Evolutionary conservation across 441 rosid species (phyloP).

Genomic region (Aquilaria agallochum): DNA sequence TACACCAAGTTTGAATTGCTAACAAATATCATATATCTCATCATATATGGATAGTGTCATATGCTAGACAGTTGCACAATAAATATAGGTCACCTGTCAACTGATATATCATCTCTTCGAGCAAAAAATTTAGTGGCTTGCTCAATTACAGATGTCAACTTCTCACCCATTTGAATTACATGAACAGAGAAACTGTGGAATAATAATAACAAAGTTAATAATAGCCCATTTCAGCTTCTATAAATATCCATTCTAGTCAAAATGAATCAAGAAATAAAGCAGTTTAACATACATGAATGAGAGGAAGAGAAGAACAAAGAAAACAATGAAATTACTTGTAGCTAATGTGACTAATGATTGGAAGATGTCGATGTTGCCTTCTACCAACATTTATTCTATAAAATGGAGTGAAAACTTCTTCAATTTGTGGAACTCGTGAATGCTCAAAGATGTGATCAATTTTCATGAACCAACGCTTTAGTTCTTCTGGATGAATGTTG

Average conservation of each 20-base stretch:
- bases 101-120: slow-evolving; percentile 68
- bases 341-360: slow-evolving; percentile 68
- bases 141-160: slow-evolving; percentile 84
- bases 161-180: slow-evolving; percentile 91
- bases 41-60: too few relatives aligned
- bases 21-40: too few relatives aligned
- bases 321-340: slow-evolving; percentile 65
- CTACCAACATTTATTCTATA: slow-evolving; percentile 65
- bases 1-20: too few relatives aligned
- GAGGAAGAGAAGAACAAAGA: slow-evolving; percentile 5
- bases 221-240: not conserved
- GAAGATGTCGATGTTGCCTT: slow-evolving; percentile 71
- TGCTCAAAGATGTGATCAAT: slow-evolving; percentile 94
- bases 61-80: not conserved
- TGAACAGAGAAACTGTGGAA: slow-evolving; percentile 84
- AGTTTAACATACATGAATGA: slow-evolving; percentile 6
- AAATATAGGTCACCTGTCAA: slow-evolving; percentile 41
- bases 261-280: slow-evolving; percentile 8
- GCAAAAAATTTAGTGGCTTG: slow-evolving; percentile 77
- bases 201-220: slow-evolving; percentile 11
- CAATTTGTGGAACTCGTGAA: slow-evolving; percentile 72
- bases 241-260: slow-evolving; percentile 6
- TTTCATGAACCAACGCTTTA: slow-evolving; percentile 94
- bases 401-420: slow-evolving; percentile 76
- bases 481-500: slow-evolving; percentile 81